Percentiles rank a stretch among this genome's conserved stretches.
Evolutionary conservation across 2,329 filamentous ascomycete species (phyloP).

Genomic region (Chaetomiaceae sp.): DNA sequence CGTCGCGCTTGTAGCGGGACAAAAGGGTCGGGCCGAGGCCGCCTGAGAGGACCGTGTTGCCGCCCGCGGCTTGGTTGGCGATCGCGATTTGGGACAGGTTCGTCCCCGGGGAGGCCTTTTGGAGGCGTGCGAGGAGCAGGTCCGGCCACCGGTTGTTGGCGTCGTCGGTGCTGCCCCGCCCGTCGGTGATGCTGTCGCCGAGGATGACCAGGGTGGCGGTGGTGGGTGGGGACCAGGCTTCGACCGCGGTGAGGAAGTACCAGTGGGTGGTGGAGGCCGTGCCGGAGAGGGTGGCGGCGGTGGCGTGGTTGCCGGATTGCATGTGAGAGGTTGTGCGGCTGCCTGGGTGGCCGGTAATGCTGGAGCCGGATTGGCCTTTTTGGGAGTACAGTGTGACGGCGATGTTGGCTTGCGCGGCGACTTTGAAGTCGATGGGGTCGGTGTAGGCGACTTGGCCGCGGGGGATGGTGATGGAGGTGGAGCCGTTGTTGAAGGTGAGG

Average conservation of each 20-base stretch:
- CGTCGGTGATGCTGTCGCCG: constrained; percentile 62
- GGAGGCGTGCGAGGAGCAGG: constrained; percentile 46
- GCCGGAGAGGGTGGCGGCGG: constrained; percentile 40
- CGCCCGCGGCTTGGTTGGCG: constrained; percentile 61
- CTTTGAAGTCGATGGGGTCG: constrained; percentile 51
- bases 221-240: constrained; percentile 45
- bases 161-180: constrained; percentile 55
- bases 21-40: constrained; percentile 57
- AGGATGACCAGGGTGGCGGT: constrained; percentile 47
- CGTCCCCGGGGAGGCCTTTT: constrained; percentile 29
- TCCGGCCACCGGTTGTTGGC: constrained; percentile 58
- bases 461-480: constrained; percentile 45
- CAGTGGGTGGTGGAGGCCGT: constrained; percentile 34
- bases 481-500: constrained; percentile 52
- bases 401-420: constrained; percentile 46
- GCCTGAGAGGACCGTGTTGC: constrained; percentile 58
- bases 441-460: constrained; percentile 53
- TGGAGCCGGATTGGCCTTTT: constrained; percentile 48
- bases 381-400: constrained; percentile 54
- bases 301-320: constrained; percentile 50
- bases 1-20: constrained; percentile 57
- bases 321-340: constrained; percentile 58
- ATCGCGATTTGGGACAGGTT: constrained; percentile 46
- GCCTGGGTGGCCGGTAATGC: constrained; percentile 59
- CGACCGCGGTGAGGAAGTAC: constrained; percentile 56